These are phyloP conservation scores for Suhomyces maxii DNA, from an alignment of 1,139 yeast species.

Conservation along the genomic window DNA sequence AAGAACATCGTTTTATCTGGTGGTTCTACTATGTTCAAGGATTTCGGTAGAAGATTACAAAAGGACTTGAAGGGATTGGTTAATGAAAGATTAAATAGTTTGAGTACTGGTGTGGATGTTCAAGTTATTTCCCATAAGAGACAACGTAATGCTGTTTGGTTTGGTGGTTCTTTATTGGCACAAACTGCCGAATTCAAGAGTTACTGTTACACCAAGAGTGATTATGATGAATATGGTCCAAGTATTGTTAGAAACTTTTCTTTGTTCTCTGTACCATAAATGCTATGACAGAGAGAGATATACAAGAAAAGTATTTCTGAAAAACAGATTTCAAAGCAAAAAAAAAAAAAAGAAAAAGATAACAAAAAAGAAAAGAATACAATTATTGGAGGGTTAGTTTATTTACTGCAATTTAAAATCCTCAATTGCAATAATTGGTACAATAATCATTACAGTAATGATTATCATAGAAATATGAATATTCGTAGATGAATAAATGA, in stretches of 20 bases:
- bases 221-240: constrained; percentile 97
- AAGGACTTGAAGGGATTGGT: constrained; percentile 88
- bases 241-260: constrained; percentile 96
- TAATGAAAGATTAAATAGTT: constrained; percentile 86
- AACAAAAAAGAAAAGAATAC: not conserved
- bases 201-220: constrained; percentile 95
- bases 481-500: not conserved
- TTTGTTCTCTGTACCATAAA: constrained; percentile 81
- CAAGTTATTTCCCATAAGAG: constrained; percentile 96
- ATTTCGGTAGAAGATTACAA: constrained; percentile 95
- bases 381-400: not conserved
- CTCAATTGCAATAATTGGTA: too few relatives aligned
- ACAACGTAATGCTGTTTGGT: constrained; percentile 99
- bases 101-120: constrained; percentile 93
- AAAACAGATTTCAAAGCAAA: not conserved
- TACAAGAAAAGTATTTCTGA: not conserved
- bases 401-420: too few relatives aligned
- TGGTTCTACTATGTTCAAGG: constrained; percentile 98
- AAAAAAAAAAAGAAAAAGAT: not conserved
- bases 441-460: too few relatives aligned
- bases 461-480: not conserved
- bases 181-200: constrained; percentile 96
- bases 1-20: constrained; percentile 93
- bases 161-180: constrained; percentile 95
- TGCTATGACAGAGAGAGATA: not conserved